Conservation (phyloP, 768 basidiomycete species). For the Neoboletus subvelutipes region DNA sequence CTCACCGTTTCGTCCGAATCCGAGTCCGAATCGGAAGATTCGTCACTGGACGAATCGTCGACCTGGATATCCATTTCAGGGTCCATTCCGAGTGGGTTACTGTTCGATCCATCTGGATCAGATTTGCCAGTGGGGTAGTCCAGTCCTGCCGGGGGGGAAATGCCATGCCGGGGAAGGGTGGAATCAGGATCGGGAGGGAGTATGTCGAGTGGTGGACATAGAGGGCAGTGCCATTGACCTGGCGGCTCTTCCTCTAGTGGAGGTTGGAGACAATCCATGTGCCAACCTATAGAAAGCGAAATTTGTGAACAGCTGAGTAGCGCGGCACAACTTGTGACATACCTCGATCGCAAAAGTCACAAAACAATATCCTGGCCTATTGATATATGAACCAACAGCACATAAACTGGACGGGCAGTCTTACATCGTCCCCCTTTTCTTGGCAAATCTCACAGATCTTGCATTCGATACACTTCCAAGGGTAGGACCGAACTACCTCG, state of each 20-base stretch:
- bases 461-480: constrained; percentile 90
- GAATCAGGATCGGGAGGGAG: constrained; percentile 8
- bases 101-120: constrained; percentile 32
- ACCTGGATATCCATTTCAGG: constrained; percentile 35
- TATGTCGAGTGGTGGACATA: constrained; percentile 44
- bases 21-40: constrained; percentile 33
- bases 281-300: constrained; percentile 59
- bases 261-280: constrained; percentile 76
- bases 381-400: constrained; percentile 18
- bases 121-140: constrained; percentile 17
- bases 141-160: constrained; percentile 40
- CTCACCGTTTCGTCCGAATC: constrained; percentile 27
- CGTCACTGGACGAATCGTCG: constrained; percentile 36
- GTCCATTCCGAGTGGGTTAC: constrained; percentile 21
- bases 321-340: constrained; percentile 13
- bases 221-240: constrained; percentile 76
- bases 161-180: constrained; percentile 32
- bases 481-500: constrained; percentile 64
- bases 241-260: constrained; percentile 69
- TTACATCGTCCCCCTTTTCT: constrained; percentile 85
- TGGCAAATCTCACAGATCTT: constrained; percentile 89
- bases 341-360: constrained; percentile 94
- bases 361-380: constrained; percentile 81
- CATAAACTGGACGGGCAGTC: constrained; percentile 32
- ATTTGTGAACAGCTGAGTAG: constrained; percentile 4